These are phyloP conservation scores for Rhodocollybia butyracea DNA, from an alignment of 768 basidiomycete genomes.

Conservation along the genomic window DNA sequence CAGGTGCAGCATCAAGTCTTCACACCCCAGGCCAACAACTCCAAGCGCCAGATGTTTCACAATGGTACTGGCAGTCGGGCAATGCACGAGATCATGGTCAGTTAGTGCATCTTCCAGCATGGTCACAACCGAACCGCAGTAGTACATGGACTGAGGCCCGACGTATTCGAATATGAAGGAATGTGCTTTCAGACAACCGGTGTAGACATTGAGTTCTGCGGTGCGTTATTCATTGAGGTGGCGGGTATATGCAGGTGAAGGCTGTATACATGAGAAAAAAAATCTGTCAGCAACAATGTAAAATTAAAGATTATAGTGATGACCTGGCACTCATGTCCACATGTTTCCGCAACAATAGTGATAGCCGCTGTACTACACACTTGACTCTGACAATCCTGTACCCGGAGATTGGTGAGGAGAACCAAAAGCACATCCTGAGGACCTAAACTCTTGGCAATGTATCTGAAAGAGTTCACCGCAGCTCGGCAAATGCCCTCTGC, in stretches of 20 bases:
- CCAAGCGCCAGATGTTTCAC: conserved; percentile 98
- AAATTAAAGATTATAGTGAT: conserved; percentile 1
- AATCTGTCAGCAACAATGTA: no score
- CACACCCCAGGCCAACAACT: conserved; percentile 94
- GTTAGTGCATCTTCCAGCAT: conserved; percentile 98
- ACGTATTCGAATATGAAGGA: conserved; percentile 99
- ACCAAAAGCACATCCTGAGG: conserved; percentile 98
- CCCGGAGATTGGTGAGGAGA: conserved; percentile 91
- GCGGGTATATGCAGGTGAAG: conserved; percentile 99
- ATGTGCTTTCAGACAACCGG: conserved; percentile 96
- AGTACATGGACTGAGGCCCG: conserved; percentile 94
- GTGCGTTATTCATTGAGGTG: conserved; percentile 97
- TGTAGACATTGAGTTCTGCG: conserved; percentile 96
- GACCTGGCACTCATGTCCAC: conserved; percentile 58
- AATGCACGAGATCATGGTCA: conserved; percentile 96
- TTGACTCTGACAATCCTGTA: conserved; percentile 98
- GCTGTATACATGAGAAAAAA: conserved; percentile 37
- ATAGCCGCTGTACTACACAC: conserved; percentile 99
- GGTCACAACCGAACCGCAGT: conserved; percentile 94
- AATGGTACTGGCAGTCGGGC: conserved; percentile 96
- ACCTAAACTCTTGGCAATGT: conserved; percentile 98
- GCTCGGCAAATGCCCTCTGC: conserved; percentile 98
- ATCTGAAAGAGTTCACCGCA: conserved; percentile 98
- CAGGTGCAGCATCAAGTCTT: conserved; percentile 96
- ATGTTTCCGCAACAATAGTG: conserved; percentile 92